Base-by-base conservation (phyloP, 164 flowering plant species). In the Vitis rupestris region DNA sequence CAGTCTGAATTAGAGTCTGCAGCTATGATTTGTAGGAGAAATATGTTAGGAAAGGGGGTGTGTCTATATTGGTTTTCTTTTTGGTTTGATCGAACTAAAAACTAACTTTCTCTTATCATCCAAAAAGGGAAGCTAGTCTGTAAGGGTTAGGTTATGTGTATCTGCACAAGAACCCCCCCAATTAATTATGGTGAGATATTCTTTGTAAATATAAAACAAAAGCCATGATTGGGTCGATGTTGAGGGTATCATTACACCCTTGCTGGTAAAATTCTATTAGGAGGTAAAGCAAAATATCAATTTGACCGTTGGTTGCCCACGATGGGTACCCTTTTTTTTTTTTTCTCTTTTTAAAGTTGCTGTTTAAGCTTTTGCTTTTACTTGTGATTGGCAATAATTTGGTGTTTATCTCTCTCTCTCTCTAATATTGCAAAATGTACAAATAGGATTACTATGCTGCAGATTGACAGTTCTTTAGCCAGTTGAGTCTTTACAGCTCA, bases 11-110 rank as follows among this genome's bases (percentile, higher is more conserved):
- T 53, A 61, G 56, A 29, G 54, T 53, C 29, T 59, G 37, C 62
- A 12, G 70, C 74, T 29, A 47, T 61, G 10, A 47, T 48, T 58
- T 47, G 57, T 59, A 63, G 68, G 66, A 65, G 53, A 59, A 60
- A 12, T 54, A 13, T 48, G 16, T 31, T 14, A 13, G 30, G 53
- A 37, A 66, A 8, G 73, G 63, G 50, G 13, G 44, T 23, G 48
- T 64, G 9, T 59, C 7, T 37, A 63, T 47, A 51, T 64, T 60
- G 29, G 29, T 64, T 62, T 44, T 60, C 4, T 60, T 56, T 19
- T n/a, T 59, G 10, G 13, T 62, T 64, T 10, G 52, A 51, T 70
- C 55, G 17, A 57, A 30, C 10, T 29, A 58, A 27, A 49, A 15
- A 30, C 64, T 48, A 61, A 63, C 51, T 37, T 16, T 23, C 17